Conservation (phyloP, 2,329 filamentous ascomycete genomes). For the Zopfia rhizophila region DNA sequence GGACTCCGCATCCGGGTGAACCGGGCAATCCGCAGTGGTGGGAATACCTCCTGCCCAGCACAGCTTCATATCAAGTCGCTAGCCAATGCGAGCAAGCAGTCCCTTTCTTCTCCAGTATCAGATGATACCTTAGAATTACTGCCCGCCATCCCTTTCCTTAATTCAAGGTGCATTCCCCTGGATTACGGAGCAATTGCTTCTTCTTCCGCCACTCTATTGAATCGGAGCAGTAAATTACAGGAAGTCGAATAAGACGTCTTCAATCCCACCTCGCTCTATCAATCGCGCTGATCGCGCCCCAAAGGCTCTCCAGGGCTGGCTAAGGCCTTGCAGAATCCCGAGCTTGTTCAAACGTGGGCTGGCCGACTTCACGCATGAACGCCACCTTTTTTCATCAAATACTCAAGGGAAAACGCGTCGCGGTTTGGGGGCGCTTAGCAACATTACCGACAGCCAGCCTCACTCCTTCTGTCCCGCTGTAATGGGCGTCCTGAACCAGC, state of each 20-base stretch:
- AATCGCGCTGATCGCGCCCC: neutral
- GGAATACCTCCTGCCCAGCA: slow-evolving; percentile 21
- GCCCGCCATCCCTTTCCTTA: slow-evolving; percentile 15
- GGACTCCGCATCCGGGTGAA: too few relatives aligned
- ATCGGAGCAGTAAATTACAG: slow-evolving; percentile 18
- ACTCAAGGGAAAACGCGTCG: slow-evolving; percentile 6
- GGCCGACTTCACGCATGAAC: slow-evolving; percentile 3
- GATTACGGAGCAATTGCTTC: slow-evolving; percentile 22
- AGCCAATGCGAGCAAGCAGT: slow-evolving; percentile 15
- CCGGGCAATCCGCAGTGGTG: slow-evolving; percentile 24
- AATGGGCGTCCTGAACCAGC: neutral
- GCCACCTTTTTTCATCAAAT: slow-evolving; percentile 21
- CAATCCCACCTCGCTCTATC: neutral
- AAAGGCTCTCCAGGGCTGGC: slow-evolving; percentile 1
- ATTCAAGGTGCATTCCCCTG: slow-evolving; percentile 24
- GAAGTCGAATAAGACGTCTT: slow-evolving; percentile 5
- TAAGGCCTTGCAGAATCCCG: slow-evolving; percentile 11
- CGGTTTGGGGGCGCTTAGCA: slow-evolving; percentile 27
- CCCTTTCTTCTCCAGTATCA: slow-evolving; percentile 11
- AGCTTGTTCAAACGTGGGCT: slow-evolving; percentile 28
- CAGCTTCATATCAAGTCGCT: neutral
- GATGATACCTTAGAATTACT: slow-evolving; percentile 3
- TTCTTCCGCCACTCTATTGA: slow-evolving; percentile 14
- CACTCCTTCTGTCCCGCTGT: neutral
- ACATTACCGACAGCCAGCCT: slow-evolving; percentile 18